Percentiles rank a stretch among this genome's conserved stretches.
phyloP scores from a whole-genome alignment of 2,329 filamentous ascomycete genomes.

The Calonectria hawksworthii region DNA sequence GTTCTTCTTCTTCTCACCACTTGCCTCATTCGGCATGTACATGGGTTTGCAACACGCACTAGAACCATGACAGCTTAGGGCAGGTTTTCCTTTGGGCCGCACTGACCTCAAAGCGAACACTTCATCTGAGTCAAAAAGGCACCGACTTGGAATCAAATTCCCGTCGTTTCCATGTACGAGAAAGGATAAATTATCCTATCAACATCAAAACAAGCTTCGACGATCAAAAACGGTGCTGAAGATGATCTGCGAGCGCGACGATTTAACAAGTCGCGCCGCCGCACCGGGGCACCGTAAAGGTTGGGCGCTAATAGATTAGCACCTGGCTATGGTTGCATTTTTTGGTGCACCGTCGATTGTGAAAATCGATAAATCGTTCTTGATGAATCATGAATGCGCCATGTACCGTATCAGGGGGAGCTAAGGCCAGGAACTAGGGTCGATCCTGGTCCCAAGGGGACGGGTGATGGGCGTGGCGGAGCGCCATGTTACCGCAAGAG shows the following conservation, averaged over 20 bases:
- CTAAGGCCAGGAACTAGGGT: background rate
- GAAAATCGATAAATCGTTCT: background rate
- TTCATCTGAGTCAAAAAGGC: background rate
- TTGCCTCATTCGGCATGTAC: background rate
- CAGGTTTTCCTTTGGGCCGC: background rate
- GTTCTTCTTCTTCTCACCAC: background rate
- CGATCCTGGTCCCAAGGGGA: conserved; percentile 17
- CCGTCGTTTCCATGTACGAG: background rate
- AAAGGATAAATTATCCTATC: background rate
- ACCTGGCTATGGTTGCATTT: conserved; percentile 11
- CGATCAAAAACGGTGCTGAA: background rate
- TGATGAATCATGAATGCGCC: conserved; percentile 19
- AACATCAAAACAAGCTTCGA: background rate
- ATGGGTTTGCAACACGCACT: background rate
- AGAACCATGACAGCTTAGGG: background rate
- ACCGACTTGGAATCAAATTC: background rate
- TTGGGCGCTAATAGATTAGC: conserved; percentile 2
- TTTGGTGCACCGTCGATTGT: background rate
- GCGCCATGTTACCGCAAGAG: conserved; percentile 13
- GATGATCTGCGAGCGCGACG: background rate
- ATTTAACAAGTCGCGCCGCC: background rate
- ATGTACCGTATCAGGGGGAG: background rate
- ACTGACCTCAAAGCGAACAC: background rate
- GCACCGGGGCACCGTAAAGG: background rate
- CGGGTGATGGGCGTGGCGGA: conserved; percentile 10